Percentiles rank a stretch among this genome's conserved stretches.
Evolutionary conservation across 2,329 filamentous ascomycete genomes (phyloP).

Genomic region (Fusarium buharicum): DNA sequence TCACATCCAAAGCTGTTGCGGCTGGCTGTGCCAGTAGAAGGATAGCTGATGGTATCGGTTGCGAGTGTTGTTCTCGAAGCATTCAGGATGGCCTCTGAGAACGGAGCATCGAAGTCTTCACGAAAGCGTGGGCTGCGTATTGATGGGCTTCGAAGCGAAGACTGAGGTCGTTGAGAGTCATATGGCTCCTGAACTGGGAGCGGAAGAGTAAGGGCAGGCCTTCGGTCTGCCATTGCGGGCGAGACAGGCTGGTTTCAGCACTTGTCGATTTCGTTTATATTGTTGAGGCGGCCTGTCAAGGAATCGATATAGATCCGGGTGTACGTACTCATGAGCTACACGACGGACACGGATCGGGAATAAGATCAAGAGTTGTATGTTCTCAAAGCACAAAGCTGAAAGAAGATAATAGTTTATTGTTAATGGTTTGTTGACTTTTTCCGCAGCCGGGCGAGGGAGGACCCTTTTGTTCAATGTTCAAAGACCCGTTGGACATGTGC

Average conservation of each 20-base stretch:
- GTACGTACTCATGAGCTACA: neutral
- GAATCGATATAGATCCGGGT: conserved; percentile 5
- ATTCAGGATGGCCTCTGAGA: conserved; percentile 51
- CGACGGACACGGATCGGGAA: neutral
- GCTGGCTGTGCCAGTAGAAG: conserved; percentile 36
- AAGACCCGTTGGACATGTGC: conserved; percentile 36
- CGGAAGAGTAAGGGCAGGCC: conserved; percentile 44
- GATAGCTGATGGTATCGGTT: conserved; percentile 44
- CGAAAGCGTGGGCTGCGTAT: conserved; percentile 50
- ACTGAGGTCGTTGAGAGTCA: conserved; percentile 37
- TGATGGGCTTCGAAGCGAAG: conserved; percentile 35
- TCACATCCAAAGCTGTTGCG: conserved; percentile 46
- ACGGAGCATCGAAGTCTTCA: conserved; percentile 54
- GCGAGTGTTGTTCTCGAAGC: conserved; percentile 45
- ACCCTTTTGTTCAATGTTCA: conserved; percentile 32
- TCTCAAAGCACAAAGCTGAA: conserved; percentile 9
- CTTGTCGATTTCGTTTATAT: conserved; percentile 5
- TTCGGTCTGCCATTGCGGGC: conserved; percentile 44
- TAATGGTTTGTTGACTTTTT: conserved; percentile 32
- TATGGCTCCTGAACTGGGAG: conserved; percentile 39
- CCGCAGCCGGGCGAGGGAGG: conserved; percentile 16
- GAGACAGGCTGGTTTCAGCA: conserved; percentile 29
- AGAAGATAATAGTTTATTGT: conserved; percentile 8
- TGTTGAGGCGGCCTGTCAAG: neutral
- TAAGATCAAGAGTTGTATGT: conserved; percentile 1